Percentiles rank a stretch among this genome's conserved stretches.
Conservation (phyloP, 306 rosid species). For the Urtica urens region DNA sequence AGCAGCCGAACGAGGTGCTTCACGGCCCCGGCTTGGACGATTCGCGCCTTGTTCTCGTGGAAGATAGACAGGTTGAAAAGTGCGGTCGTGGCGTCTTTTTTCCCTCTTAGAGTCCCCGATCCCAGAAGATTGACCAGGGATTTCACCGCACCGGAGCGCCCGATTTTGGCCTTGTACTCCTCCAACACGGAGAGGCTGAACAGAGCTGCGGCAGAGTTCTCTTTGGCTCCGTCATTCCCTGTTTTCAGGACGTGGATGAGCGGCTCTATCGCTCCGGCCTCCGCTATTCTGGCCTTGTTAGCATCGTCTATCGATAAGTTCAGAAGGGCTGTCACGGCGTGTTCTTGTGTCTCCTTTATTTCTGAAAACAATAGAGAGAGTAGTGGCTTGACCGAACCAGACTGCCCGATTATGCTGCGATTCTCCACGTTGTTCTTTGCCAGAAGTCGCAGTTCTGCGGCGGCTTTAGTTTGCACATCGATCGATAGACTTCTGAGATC, state of each 20-base stretch:
- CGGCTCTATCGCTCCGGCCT: conserved; percentile 75
- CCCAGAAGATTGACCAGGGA: conserved; percentile 79
- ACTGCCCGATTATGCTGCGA: conserved; percentile 54
- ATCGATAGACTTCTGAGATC: conserved; percentile 51
- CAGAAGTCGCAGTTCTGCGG: conserved; percentile 75
- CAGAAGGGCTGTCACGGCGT: conserved; percentile 85
- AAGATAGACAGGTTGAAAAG: conserved; percentile 74
- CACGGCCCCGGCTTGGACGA: conserved; percentile 88
- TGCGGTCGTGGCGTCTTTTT: conserved; percentile 96
- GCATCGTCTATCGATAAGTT: conserved; percentile 67
- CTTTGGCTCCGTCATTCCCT: conserved; percentile 72
- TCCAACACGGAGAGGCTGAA: conserved; percentile 82
- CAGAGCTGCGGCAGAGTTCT: conserved; percentile 83
- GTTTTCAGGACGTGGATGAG: conserved; percentile 69
- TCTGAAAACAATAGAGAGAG: conserved; percentile 60
- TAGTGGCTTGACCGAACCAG: conserved; percentile 56
- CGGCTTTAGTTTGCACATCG: conserved; percentile 58
- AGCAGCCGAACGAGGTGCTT: conserved; percentile 60
- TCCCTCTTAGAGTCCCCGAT: conserved; percentile 77
- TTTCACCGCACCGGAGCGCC: conserved; percentile 81
- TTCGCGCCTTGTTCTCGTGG: conserved; percentile 85
- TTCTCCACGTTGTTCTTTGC: conserved; percentile 71
- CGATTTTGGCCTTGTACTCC: conserved; percentile 71
- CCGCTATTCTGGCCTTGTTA: conserved; percentile 68
- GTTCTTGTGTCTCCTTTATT: conserved; percentile 59